These are phyloP conservation scores for Earliella scabrosa DNA, from an alignment of 1,284 basidiomycete genomes.

Conservation along the genomic window DNA sequence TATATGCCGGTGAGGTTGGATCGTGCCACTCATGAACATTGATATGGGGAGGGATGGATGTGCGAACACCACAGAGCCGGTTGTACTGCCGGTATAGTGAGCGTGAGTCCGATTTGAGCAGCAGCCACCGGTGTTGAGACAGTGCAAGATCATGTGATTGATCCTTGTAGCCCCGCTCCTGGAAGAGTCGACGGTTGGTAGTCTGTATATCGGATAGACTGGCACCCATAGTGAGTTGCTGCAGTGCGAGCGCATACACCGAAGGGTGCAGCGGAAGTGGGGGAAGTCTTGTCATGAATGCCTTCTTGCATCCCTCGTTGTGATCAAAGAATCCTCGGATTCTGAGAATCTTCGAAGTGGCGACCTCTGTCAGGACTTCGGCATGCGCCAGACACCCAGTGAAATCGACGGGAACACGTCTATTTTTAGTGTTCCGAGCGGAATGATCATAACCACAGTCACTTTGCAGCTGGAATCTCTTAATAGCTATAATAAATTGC, in stretches of 20 bases:
- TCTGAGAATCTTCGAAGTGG: neutral
- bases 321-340: neutral
- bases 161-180: neutral
- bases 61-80: slow-evolving; percentile 26
- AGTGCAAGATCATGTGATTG: neutral
- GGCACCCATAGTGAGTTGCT: neutral
- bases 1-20: slow-evolving; percentile 20
- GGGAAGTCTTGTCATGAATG: neutral
- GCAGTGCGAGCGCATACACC: neutral
- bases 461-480: neutral
- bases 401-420: neutral
- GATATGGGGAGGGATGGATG: slow-evolving; percentile 19
- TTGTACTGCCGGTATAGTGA: slow-evolving; percentile 27
- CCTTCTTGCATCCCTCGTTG: neutral
- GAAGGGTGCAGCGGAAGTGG: neutral
- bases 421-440: neutral
- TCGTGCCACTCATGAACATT: slow-evolving; percentile 32
- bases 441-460: neutral
- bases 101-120: slow-evolving; percentile 24
- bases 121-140: neutral
- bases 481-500: neutral
- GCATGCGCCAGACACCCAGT: neutral
- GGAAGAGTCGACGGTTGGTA: neutral
- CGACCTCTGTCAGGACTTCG: neutral
- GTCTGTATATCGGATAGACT: neutral